Evolutionary conservation across 345 rosid species (phyloP).

Genomic region (Salix dunnii): DNA sequence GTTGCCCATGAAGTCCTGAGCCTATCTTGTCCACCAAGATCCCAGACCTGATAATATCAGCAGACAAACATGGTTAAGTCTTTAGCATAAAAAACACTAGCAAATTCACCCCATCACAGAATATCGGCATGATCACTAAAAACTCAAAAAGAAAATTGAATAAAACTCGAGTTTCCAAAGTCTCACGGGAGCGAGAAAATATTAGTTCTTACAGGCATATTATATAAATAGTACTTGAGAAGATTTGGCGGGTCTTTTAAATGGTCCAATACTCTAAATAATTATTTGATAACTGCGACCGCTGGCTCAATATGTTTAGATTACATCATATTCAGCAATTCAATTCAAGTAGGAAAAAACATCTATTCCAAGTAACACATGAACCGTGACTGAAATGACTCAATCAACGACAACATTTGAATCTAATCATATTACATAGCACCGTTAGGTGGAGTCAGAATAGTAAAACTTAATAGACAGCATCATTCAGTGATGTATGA

Average conservation of each 20-base stretch:
- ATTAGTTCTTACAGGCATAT: neutral
- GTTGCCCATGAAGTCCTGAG: slow-evolving; percentile 95
- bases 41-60: slow-evolving; percentile 66
- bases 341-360: neutral
- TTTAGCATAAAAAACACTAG: no score
- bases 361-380: neutral
- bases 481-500: neutral
- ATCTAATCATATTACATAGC: neutral
- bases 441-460: neutral
- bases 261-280: neutral
- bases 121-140: neutral
- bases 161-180: neutral
- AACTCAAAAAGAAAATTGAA: neutral
- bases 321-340: neutral
- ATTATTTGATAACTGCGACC: neutral
- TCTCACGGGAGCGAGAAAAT: neutral
- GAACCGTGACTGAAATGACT: neutral
- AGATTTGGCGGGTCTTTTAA: neutral
- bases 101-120: neutral
- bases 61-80: neutral
- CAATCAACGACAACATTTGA: neutral
- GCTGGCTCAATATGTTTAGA: neutral
- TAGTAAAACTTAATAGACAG: neutral
- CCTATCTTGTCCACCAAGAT: slow-evolving; percentile 95
- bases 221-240: neutral